Evolutionary conservation across 305 asterid species (phyloP).

Genomic region (Fraxinus dipetala): DNA sequence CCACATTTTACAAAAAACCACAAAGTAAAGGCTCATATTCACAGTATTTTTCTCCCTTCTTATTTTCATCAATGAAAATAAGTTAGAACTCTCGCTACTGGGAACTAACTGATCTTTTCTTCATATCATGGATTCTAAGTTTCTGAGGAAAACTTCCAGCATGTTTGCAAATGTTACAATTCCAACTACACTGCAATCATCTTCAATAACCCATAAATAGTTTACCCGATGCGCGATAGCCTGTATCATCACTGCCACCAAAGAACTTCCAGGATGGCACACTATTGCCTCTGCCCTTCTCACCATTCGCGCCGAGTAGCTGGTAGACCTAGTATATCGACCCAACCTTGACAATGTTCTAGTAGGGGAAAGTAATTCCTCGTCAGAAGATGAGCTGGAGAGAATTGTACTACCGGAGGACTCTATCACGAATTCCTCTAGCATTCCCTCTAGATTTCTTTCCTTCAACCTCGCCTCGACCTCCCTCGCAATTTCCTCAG

Average conservation of each 20-base stretch:
- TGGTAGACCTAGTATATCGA: conserved; percentile 37
- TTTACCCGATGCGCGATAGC: conserved; percentile 78
- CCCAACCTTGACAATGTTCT: conserved; percentile 31
- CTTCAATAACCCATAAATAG: conserved; percentile 88
- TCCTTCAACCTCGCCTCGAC: conserved; percentile 61
- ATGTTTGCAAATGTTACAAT: conserved; percentile 70
- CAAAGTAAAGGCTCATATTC: conserved; percentile 37
- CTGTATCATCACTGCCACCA: conserved; percentile 94
- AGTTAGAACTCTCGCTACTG: background rate
- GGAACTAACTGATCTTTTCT: background rate
- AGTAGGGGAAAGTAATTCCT: conserved; percentile 47
- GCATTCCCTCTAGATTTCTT: conserved; percentile 51
- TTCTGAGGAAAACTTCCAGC: conserved; percentile 49
- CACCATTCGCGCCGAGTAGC: conserved; percentile 62
- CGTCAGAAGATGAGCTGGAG: conserved; percentile 45
- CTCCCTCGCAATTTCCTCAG: conserved; percentile 61
- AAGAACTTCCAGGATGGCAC: conserved; percentile 70
- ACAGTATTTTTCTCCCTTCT: conserved; percentile 31
- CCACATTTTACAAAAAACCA: background rate
- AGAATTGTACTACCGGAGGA: background rate
- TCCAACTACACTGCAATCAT: conserved; percentile 61
- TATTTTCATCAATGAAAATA: conserved; percentile 2
- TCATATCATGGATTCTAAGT: conserved; percentile 44
- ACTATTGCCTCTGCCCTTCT: conserved; percentile 74
- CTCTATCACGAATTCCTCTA: conserved; percentile 41